phyloP scores from a whole-genome alignment of 2,329 filamentous ascomycete species.

The Leptosphaerulina australis region DNA sequence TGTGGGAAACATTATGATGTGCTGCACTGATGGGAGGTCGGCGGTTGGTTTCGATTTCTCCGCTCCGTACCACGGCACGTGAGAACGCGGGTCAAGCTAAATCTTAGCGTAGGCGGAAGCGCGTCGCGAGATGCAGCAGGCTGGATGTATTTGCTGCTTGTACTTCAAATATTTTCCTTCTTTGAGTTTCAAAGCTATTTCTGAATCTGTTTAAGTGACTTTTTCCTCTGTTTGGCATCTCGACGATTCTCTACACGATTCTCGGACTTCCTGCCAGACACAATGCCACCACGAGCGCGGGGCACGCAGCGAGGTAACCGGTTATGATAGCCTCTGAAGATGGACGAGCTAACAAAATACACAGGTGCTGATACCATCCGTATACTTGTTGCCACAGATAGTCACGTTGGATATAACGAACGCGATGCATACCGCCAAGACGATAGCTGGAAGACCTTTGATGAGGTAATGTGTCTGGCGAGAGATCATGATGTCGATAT shows the following conservation, averaged over 20 bases:
- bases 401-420: constrained; percentile 96
- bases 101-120: constrained; percentile 38
- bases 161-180: neutral
- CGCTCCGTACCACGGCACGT: constrained; percentile 34
- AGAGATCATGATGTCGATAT: constrained; percentile 93
- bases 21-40: constrained; percentile 37
- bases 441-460: constrained; percentile 95
- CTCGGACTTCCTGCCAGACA: neutral
- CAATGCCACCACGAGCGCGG: constrained; percentile 38
- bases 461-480: constrained; percentile 91
- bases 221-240: too few species aligned
- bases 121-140: constrained; percentile 30
- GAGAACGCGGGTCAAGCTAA: constrained; percentile 31
- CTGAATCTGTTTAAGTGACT: neutral
- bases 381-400: constrained; percentile 92
- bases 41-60: constrained; percentile 26
- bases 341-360: constrained; percentile 15
- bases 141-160: neutral
- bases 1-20: constrained; percentile 69
- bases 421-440: constrained; percentile 92
- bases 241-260: neutral
- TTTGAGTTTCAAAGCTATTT: neutral
- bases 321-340: neutral
- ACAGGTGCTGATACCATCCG: constrained; percentile 81
- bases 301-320: constrained; percentile 37